Percentiles rank a stretch among this genome's conserved stretches.
Evolutionary conservation across 2,329 filamentous ascomycete species (phyloP).

Genomic region (Verticillium zaregamsianum): DNA sequence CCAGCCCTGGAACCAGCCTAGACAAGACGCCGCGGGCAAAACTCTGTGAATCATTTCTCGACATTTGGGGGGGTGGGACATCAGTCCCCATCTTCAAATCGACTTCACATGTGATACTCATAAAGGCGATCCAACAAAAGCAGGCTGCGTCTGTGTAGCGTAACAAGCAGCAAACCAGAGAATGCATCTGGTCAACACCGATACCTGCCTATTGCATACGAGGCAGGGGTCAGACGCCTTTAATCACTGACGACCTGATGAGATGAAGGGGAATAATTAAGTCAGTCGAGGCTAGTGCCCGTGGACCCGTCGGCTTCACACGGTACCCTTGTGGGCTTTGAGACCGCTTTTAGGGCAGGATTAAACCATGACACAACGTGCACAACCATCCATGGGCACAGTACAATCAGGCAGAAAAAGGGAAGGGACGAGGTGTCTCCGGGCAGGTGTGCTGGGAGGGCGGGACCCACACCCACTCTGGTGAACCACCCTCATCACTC

Average conservation of each 20-base stretch:
- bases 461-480: neutral
- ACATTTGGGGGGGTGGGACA: too few relatives aligned
- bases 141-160: too few relatives aligned
- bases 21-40: too few relatives aligned
- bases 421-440: neutral
- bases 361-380: neutral
- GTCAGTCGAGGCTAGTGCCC: neutral
- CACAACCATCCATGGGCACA: too few relatives aligned
- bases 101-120: too few relatives aligned
- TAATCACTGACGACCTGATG: neutral
- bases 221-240: neutral
- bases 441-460: neutral
- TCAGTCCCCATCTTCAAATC: too few relatives aligned
- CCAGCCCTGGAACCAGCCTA: neutral
- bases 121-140: too few relatives aligned
- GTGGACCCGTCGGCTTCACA: neutral
- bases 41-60: too few relatives aligned
- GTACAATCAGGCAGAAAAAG: neutral
- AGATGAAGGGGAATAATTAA: neutral
- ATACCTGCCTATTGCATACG: neutral
- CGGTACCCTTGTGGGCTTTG: neutral
- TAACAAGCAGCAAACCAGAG: neutral
- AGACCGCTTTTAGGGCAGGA: neutral
- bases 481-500: neutral
- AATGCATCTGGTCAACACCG: neutral